Conservation (phyloP, 768 basidiomycete genomes). For the Leucosporidium yakuticum region DNA sequence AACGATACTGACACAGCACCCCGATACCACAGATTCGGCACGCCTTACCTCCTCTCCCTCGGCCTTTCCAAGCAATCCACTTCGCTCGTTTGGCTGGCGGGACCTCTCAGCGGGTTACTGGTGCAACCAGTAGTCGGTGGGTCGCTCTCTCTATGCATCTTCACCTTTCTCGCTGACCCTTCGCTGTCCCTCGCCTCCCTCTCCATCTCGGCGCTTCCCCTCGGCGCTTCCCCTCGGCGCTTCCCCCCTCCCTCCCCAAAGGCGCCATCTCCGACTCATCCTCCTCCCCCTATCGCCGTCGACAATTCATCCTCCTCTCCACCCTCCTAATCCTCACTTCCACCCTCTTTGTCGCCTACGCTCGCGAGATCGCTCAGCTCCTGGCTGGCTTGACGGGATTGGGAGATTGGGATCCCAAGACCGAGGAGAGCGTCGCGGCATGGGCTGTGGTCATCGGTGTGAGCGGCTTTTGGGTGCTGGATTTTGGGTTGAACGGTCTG, state of each 20-base stretch:
- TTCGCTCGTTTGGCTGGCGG: constrained; percentile 78
- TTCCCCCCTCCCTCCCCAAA: constrained; percentile 39
- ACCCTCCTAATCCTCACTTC: constrained; percentile 72
- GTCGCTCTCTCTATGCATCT: constrained; percentile 24
- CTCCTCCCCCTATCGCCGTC: constrained; percentile 80
- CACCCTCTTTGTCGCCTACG: constrained; percentile 77
- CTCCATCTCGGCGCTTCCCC: constrained; percentile 3
- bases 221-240: not conserved
- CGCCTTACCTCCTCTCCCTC: constrained; percentile 76
- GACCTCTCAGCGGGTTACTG: constrained; percentile 88
- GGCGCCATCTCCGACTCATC: constrained; percentile 95
- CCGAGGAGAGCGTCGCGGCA: constrained; percentile 59
- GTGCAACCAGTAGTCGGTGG: constrained; percentile 96
- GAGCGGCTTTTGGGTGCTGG: constrained; percentile 82
- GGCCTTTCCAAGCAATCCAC: constrained; percentile 84
- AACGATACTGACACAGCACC: constrained; percentile 3
- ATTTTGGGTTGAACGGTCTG: constrained; percentile 94
- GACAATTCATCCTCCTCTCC: constrained; percentile 89
- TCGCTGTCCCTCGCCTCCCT: not conserved
- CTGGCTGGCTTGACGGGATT: constrained; percentile 66
- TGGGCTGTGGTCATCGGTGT: constrained; percentile 80
- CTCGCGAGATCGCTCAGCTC: constrained; percentile 61
- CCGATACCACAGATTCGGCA: constrained; percentile 68
- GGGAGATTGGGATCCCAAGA: constrained; percentile 80
- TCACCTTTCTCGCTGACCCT: not conserved